Conservation (phyloP, 2,329 filamentous ascomycete species). For the Fusarium sp. region DNA sequence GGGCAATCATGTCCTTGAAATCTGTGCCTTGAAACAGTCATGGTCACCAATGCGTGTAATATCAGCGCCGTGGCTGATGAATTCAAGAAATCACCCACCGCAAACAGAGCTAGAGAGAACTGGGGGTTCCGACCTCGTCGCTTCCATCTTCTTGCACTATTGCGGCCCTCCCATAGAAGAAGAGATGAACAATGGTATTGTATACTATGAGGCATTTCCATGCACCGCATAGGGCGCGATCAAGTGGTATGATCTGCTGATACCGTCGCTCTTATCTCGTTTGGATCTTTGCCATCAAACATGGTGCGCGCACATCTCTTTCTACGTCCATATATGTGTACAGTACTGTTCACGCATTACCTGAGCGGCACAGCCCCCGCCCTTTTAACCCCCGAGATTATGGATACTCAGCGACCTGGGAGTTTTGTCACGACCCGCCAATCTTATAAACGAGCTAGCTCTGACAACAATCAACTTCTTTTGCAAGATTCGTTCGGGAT, state of each 20-base stretch:
- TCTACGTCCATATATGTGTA: background rate
- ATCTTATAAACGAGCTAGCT: slow-evolving; percentile 27
- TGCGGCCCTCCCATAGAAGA: background rate
- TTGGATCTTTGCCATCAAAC: slow-evolving; percentile 19
- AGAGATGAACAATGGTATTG: slow-evolving; percentile 4
- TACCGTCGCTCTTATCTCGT: slow-evolving; percentile 26
- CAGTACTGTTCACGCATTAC: slow-evolving; percentile 5
- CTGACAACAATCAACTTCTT: slow-evolving; percentile 18
- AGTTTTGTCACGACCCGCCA: slow-evolving; percentile 20
- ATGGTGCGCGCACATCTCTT: slow-evolving; percentile 12
- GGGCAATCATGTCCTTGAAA: background rate
- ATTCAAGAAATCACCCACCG: slow-evolving; percentile 1
- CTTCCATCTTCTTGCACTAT: slow-evolving; percentile 13
- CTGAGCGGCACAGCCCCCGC: slow-evolving; percentile 25
- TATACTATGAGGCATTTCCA: slow-evolving; percentile 44
- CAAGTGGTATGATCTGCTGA: slow-evolving; percentile 40
- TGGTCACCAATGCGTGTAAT: background rate
- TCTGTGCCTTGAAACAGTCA: background rate
- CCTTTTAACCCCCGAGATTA: slow-evolving; percentile 11
- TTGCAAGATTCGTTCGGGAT: background rate
- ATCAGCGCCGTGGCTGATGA: background rate
- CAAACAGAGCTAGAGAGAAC: slow-evolving; percentile 12
- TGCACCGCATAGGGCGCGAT: slow-evolving; percentile 26
- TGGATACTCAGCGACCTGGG: slow-evolving; percentile 16
- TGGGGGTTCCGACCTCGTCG: slow-evolving; percentile 27